phyloP scores from a whole-genome alignment of 2,329 filamentous ascomycete genomes.

The Fusarium verticillioides region DNA sequence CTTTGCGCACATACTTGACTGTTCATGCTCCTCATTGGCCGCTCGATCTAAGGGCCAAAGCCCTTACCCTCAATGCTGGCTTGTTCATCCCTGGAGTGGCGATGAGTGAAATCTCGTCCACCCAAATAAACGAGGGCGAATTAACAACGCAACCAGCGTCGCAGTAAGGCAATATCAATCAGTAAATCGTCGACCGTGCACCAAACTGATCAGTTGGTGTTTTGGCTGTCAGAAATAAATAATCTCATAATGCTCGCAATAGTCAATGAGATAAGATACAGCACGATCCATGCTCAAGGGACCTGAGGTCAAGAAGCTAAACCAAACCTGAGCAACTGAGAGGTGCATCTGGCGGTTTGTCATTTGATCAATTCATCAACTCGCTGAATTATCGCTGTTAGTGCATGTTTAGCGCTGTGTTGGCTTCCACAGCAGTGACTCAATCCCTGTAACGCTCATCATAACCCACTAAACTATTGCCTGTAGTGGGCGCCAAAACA shows the following conservation, averaged over 20 bases:
- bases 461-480: neutral
- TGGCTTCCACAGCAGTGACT: neutral
- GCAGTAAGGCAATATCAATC: neutral
- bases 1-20: neutral
- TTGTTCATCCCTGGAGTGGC: slow-evolving; percentile 3
- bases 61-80: neutral
- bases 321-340: neutral
- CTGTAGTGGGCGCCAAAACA: neutral
- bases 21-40: neutral
- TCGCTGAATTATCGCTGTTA: neutral
- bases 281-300: neutral
- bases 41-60: neutral
- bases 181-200: too few species aligned
- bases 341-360: neutral
- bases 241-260: neutral
- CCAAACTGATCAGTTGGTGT: neutral
- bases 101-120: neutral
- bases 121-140: neutral
- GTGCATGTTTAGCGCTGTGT: neutral
- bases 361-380: neutral
- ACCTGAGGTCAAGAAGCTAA: neutral
- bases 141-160: neutral
- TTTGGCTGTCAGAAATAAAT: neutral
- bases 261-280: neutral
- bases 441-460: neutral